Percentiles rank a stretch among this genome's conserved stretches.
Conservation (phyloP, 805 yeast species). For the Cyberlindnera bimundalis region DNA sequence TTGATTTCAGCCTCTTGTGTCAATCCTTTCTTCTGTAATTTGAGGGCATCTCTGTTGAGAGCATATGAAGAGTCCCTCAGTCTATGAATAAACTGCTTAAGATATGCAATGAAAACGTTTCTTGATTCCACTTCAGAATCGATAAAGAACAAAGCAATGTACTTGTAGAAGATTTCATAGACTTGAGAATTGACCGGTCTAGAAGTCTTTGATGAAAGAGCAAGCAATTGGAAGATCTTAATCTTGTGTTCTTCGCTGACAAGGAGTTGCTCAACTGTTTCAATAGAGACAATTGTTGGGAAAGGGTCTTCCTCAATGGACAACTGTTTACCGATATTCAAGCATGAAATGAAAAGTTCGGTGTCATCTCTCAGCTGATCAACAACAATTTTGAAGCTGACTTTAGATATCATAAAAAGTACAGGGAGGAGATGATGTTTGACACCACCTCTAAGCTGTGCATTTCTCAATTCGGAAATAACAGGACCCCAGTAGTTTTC, state of each 20-base stretch:
- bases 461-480: conserved; percentile 12
- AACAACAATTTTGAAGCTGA: conserved; percentile 40
- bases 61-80: conserved; percentile 67
- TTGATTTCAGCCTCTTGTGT: conserved; percentile 34
- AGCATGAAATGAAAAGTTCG: conserved; percentile 45
- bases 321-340: conserved; percentile 62
- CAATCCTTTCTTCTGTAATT: conserved; percentile 38
- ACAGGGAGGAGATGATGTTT: conserved; percentile 60
- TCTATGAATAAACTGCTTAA: conserved; percentile 61
- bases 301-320: conserved; percentile 51
- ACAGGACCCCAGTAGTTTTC: conserved; percentile 23
- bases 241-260: conserved; percentile 45
- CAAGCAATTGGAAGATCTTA: conserved; percentile 56
- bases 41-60: conserved; percentile 47
- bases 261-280: conserved; percentile 37
- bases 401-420: conserved; percentile 51
- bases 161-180: conserved; percentile 40
- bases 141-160: conserved; percentile 50
- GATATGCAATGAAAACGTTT: conserved; percentile 56
- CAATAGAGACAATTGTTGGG: conserved; percentile 34
- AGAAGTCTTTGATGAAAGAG: conserved; percentile 61
- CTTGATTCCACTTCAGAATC: conserved; percentile 69
- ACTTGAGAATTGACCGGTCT: conserved; percentile 46
- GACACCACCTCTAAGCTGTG: conserved; percentile 37
- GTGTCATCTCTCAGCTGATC: conserved; percentile 30